Conservation (phyloP, 2,329 filamentous ascomycete genomes). For the Beauveria brongniartii region DNA sequence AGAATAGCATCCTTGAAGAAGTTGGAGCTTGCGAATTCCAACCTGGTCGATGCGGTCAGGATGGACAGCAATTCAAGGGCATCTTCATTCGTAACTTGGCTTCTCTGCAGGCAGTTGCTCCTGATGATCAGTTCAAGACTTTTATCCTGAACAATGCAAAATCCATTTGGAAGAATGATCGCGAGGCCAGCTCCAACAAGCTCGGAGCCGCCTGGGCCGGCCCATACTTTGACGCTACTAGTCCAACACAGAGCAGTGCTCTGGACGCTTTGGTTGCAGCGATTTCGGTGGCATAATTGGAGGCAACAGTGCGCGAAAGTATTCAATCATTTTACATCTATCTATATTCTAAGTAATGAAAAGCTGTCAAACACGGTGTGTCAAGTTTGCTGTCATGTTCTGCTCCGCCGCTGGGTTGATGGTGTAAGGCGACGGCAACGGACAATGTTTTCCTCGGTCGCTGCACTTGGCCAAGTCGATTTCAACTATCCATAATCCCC, state of each 20-base stretch:
- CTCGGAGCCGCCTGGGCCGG: constrained; percentile 60
- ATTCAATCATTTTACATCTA: background rate
- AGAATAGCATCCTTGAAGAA: constrained; percentile 37
- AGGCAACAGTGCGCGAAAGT: no score
- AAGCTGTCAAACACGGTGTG: no score
- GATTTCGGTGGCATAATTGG: constrained; percentile 25
- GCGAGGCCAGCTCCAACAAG: constrained; percentile 35
- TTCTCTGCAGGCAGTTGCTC: constrained; percentile 44
- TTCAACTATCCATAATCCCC: no score
- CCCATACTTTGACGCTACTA: constrained; percentile 42
- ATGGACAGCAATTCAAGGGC: constrained; percentile 63
- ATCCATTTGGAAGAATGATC: constrained; percentile 54
- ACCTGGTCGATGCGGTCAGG: constrained; percentile 31
- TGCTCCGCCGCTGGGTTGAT: no score
- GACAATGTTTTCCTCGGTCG: no score
- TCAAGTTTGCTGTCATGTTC: no score
- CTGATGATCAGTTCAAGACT: constrained; percentile 38
- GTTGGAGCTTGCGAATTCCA: constrained; percentile 27
- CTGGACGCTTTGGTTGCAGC: constrained; percentile 61
- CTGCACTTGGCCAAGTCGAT: no score
- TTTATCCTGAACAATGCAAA: constrained; percentile 56
- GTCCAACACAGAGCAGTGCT: constrained; percentile 55
- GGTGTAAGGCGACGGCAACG: no score
- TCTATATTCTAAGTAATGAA: no score
- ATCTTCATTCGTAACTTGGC: constrained; percentile 59